Evolutionary conservation across 2,329 filamentous ascomycete species (phyloP).

Genomic region (Phoma sp.): DNA sequence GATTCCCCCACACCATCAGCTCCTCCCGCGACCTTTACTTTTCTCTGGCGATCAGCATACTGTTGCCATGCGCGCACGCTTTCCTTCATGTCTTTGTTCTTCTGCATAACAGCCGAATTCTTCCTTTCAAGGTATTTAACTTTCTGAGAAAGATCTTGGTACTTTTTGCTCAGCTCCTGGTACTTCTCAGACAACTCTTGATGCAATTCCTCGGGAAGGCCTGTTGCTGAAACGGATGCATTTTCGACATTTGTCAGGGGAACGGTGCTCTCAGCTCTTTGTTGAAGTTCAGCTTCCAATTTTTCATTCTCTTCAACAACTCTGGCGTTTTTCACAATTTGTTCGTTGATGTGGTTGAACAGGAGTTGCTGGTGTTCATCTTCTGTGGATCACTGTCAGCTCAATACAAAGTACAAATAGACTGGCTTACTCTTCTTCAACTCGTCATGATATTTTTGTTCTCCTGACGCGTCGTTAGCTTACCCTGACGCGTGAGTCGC

Average conservation of each 20-base stretch:
- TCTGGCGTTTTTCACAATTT: slow-evolving; percentile 33
- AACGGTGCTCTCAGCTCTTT: slow-evolving; percentile 6
- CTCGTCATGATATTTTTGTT: slow-evolving; percentile 31
- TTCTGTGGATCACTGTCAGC: slow-evolving; percentile 21
- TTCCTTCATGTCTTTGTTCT: slow-evolving; percentile 49
- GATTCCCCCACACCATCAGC: slow-evolving; percentile 12
- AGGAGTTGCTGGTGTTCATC: slow-evolving; percentile 39
- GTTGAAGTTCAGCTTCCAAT: slow-evolving; percentile 26
- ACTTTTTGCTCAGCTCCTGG: slow-evolving; percentile 40
- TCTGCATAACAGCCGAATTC: slow-evolving; percentile 41
- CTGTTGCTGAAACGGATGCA: background rate
- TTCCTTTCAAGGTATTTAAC: slow-evolving; percentile 43
- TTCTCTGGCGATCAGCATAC: slow-evolving; percentile 41
- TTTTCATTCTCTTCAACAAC: slow-evolving; percentile 34
- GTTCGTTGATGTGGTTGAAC: slow-evolving; percentile 32
- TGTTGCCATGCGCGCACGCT: slow-evolving; percentile 47
- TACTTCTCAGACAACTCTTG: slow-evolving; percentile 37
- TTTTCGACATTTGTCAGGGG: slow-evolving; percentile 4
- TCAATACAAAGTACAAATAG: background rate
- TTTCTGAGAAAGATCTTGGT: slow-evolving; percentile 34
- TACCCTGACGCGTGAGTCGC: background rate
- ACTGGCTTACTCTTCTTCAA: slow-evolving; percentile 35
- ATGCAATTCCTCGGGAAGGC: slow-evolving; percentile 32
- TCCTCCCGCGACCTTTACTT: slow-evolving; percentile 25
- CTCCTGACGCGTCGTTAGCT: slow-evolving; percentile 23